Conservation (phyloP, 805 yeast species). For the Metschnikowia cerradonensis region DNA sequence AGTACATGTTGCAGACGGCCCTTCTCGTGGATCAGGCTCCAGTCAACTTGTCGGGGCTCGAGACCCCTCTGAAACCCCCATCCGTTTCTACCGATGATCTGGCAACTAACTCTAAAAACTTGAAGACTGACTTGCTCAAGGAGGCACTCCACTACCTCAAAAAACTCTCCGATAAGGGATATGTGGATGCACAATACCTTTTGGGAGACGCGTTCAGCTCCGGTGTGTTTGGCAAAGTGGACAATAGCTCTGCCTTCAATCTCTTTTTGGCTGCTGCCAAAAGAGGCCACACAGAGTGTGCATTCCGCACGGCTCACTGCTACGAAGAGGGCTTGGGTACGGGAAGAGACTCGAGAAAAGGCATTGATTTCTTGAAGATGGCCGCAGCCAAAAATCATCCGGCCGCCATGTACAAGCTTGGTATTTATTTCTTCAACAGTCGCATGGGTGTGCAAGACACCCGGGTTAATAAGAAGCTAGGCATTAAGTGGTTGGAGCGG, state of each 20-base stretch:
- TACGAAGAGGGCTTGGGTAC: slow-evolving; percentile 94
- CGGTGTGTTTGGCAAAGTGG: slow-evolving; percentile 78
- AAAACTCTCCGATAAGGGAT: slow-evolving; percentile 73
- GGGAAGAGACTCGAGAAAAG: slow-evolving; percentile 80
- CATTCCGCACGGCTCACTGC: slow-evolving; percentile 87
- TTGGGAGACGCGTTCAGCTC: slow-evolving; percentile 87
- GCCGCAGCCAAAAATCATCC: slow-evolving; percentile 93
- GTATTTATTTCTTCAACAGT: slow-evolving; percentile 78
- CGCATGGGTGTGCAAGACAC: slow-evolving; percentile 76
- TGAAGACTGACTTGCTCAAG: slow-evolving; percentile 57
- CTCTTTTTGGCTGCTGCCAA: slow-evolving; percentile 89
- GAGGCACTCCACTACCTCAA: slow-evolving; percentile 74
- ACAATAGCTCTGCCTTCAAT: slow-evolving; percentile 67
- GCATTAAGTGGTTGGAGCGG: slow-evolving; percentile 88
- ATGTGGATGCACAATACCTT: slow-evolving; percentile 85
- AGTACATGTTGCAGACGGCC: slow-evolving; percentile 83
- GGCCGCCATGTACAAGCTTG: slow-evolving; percentile 93
- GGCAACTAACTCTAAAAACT: slow-evolving; percentile 10
- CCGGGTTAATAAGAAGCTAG: slow-evolving; percentile 70
- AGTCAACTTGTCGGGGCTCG: slow-evolving; percentile 1
- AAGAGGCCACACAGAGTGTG: slow-evolving; percentile 87
- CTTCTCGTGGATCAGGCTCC: slow-evolving; percentile 26
- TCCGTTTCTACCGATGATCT: background rate
- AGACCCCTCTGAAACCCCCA: background rate
- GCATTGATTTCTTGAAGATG: slow-evolving; percentile 73